These are phyloP conservation scores for Corymbia calophylla DNA, from an alignment of 441 rosid genomes.

Conservation along the genomic window DNA sequence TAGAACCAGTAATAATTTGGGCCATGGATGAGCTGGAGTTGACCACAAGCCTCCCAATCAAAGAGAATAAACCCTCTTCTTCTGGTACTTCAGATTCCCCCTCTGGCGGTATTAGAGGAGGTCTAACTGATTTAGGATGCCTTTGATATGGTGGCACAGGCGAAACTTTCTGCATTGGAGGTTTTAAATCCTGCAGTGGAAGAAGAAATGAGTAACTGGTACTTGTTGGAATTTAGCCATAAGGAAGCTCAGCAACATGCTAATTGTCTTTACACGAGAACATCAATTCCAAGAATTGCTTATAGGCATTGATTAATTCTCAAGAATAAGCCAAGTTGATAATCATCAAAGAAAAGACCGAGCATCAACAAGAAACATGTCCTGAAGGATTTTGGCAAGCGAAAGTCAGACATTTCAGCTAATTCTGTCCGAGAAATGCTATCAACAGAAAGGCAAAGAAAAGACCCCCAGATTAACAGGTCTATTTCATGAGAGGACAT, in stretches of 20 bases:
- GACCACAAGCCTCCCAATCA: conserved; percentile 56
- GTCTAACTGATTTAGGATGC: conserved; percentile 52
- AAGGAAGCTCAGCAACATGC: not conserved
- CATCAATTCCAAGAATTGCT: not conserved
- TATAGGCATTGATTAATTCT: not conserved
- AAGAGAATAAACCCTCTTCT: conserved; percentile 71
- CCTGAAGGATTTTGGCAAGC: not conserved
- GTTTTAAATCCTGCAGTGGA: conserved; percentile 34
- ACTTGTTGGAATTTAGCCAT: not conserved
- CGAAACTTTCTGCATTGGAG: conserved; percentile 26
- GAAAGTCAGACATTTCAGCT: not conserved
- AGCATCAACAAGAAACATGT: not conserved
- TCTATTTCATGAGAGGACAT: not conserved
- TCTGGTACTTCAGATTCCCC: conserved; percentile 56
- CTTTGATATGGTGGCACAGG: conserved; percentile 62
- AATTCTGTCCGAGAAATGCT: not conserved
- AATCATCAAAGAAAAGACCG: not conserved
- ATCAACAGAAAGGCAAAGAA: not conserved
- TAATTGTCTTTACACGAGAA: not conserved
- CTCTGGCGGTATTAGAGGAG: conserved; percentile 63
- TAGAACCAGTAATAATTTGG: conserved; percentile 43
- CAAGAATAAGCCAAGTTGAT: not conserved
- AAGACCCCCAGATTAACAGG: not conserved
- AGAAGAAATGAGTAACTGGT: not conserved
- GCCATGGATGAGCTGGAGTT: conserved; percentile 65